These are phyloP conservation scores for Hymenoscyphus salicellus DNA, from an alignment of 2,329 filamentous ascomycete genomes.

Conservation along the genomic window DNA sequence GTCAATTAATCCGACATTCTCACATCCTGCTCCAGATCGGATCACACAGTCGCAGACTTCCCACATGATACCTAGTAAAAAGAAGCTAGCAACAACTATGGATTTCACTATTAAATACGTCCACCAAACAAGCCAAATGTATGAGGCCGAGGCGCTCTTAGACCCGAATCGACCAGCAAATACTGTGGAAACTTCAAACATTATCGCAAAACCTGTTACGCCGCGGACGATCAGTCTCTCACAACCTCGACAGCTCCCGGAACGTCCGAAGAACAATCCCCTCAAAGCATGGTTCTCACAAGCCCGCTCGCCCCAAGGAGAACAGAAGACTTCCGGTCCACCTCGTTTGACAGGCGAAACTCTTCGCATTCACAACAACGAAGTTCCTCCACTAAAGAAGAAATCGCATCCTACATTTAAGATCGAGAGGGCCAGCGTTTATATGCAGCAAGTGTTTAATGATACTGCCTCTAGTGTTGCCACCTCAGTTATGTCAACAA, in stretches of 20 bases:
- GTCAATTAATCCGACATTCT: neutral
- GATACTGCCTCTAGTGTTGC: constrained; percentile 17
- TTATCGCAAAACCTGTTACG: neutral
- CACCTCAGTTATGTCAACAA: constrained; percentile 17
- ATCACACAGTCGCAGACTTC: neutral
- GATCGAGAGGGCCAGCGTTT: constrained; percentile 14
- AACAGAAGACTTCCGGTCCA: neutral
- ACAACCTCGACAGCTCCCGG: neutral
- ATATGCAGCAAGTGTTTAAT: constrained; percentile 14
- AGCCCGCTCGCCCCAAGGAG: neutral
- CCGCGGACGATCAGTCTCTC: too few relatives aligned
- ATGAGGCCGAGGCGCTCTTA: neutral
- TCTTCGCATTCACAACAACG: neutral
- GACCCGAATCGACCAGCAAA: neutral
- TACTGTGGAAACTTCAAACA: neutral
- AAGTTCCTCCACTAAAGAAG: neutral
- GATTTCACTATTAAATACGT: neutral
- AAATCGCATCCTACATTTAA: constrained; percentile 8
- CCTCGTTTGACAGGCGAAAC: neutral
- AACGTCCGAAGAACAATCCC: neutral
- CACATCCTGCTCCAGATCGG: neutral
- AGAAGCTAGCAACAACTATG: neutral
- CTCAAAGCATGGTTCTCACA: neutral
- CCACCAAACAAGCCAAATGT: neutral
- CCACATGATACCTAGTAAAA: neutral